Evolutionary conservation across 768 basidiomycete species (phyloP), one percentile per base, ranked within the genome.

Genomic region (Pleurotus eryngii): DNA sequence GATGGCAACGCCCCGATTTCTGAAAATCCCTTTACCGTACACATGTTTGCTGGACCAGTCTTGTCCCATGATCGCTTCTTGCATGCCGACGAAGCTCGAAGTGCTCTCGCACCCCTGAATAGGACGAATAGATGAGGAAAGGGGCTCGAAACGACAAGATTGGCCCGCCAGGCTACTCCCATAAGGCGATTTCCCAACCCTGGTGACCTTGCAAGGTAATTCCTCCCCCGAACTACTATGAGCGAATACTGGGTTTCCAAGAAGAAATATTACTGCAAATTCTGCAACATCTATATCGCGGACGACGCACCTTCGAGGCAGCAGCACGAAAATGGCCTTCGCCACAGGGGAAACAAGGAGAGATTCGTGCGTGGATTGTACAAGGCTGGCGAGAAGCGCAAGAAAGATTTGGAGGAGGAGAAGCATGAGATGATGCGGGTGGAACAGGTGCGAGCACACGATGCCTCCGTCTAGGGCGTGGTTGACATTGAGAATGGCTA

Each of bases 251-350:
- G 93, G 92, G 88, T 95, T 60, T 92, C 92, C 22, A 86, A 90
- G 70, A 94, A 95, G 73, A 89, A 86, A 64, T 96, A 95, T 73
- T 90, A 84, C 68, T 97, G 95, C 86, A 94, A 95, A 69, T 98
- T 98, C 77, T 98, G 97, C 76, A 90, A 94, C 50, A 94, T 93
- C 61, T 98, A 88, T 76, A 98, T 99, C 60, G 84, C 94, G 53
- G 97, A 99, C 74, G 96, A 99, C 78, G 92, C 79, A 8, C 90
- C 97, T 59, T 98, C 96, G 1, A 81, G 91, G 51, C 79, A 83
- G 61, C 92, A 92, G 55, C 97, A 99, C 67, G 97, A 98, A 72
- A 90, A 84, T 61, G 97, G 97, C 42, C 74, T 98, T 46, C 84
- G 91, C 30, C 97, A 99, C 76, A 89, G 95, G 67, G 97, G 96